Base-by-base conservation (phyloP, 2,329 filamentous ascomycete genomes). In the Paecilomyces dactylethromorphus region DNA sequence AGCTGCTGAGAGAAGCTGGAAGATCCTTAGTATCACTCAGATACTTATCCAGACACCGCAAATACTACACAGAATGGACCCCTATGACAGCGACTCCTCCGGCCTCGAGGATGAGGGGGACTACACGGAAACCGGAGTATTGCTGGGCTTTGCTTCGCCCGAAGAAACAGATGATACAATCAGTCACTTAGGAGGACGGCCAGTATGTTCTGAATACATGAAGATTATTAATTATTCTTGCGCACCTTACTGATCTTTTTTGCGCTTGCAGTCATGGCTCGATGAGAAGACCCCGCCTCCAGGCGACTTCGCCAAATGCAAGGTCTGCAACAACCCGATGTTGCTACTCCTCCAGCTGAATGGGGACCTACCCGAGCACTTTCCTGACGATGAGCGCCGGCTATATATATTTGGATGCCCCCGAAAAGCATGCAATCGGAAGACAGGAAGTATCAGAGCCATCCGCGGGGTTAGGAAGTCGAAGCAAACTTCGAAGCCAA, bases 271-370 rank as follows among this genome's bases (percentile, higher is more conserved):
- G 93, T 87, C 88, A 74, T 99, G 94, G 94, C 79, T 96, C 39
- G 87, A 92, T 65, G 75, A 82, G n/a, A 78, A 81, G 56, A 84
- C 82, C 49, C 81, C 89, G 3, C 90, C 93, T 7, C 89, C 90
- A 1, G 89, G 89, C 24, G 80, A 87, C 0, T 82, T 96, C 10
- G 91, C 90, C 22, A 88, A 87, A 75, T 99, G 94, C 79, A 91
- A 90, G 75, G 83, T 90, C 64, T 99, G 94, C 84, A 90, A 91
- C 65, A 84, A 87, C 56, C 76, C 91, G 56, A 91, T 97, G 85
- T 87, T 86, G 1, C 82, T 97, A 11, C 84, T 99, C 2, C 83
- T 99, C 53, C 92, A 99, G 74, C 83, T 99, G 29, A 91, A 99
- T 74, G 92, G 86, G 67, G 92, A 97, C 71, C 82, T 97, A 3